Base-by-base conservation (phyloP, 352 stramenopile species). In the Globisporangium nodosum region DNA sequence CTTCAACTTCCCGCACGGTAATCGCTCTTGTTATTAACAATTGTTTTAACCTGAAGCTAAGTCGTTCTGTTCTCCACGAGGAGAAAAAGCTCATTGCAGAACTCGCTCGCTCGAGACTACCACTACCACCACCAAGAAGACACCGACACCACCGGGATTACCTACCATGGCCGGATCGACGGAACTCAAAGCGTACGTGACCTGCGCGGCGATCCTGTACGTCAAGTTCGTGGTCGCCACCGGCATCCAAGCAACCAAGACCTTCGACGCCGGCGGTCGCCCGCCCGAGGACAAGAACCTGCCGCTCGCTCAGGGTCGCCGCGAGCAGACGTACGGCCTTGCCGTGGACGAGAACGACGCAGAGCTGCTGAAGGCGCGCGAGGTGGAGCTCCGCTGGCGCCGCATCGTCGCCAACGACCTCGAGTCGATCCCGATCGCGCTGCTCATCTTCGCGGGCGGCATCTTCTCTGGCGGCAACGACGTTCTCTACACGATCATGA, bases 171-270 rank as follows among this genome's bases (percentile, higher is more conserved):
- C 31, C 31, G 31, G 31, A 37, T 11, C 6, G 6, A 37, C 31
- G 31, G 31, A 37, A 37, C 33, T 75, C 58, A 84, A 89, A 69
- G 73, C 74, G 35, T 86, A 79, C 61, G 68, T 81, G 37, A 63
- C 73, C 3, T 90, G 79, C 69, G 63, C 67, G n/a, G 53, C 66
- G 35, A 52, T 88, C 50, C 71, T 91, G 21, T 91, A 81, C 69
- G 40, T 85, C 70, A 92, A 92, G 71, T 90, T 88, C 65, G 45
- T 90, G 56, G 64, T 76, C 37, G 68, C 64, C n/a, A 77, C 74
- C 20, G 59, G 62, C 6, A 74, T 88, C 33, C 76, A 88, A 47
- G 76, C 64, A 40, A 70, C 49, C 27, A 86, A 86, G 61, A 87
- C 73, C 5, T 89, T 85, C 57, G 61, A 71, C 40, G 63, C 74